Base-by-base conservation (phyloP, 2,329 filamentous ascomycete genomes). In the Ascochyta koolunga region DNA sequence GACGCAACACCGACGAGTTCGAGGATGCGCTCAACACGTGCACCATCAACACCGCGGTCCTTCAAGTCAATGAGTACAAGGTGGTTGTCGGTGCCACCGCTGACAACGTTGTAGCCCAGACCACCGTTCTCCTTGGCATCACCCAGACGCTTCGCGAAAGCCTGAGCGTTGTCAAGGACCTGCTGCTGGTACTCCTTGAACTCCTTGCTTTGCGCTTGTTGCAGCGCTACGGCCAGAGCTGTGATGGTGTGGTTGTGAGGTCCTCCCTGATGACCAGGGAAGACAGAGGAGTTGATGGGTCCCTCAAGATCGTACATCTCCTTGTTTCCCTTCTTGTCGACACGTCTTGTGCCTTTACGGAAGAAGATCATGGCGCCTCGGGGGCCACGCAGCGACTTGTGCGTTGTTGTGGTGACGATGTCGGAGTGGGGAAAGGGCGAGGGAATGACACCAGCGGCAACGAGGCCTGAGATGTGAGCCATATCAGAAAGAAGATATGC, bases 331-430 rank as follows among this genome's bases (percentile, higher is more conserved):
- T 97, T 97, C 78, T 89, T 82, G 74, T 98, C 91, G 49, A 89
- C 89, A 71, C 89, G 91, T 72, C 93, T 90, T 58, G 97, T 88
- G 61, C 95, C 95, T 83, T 96, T 97, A 79, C 95, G 91, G 88
- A 93, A 99, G 86, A 99, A 99, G 81, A 99, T 99, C 95, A 99
- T 99, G 75, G 95, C 95, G 72, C 95, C 95, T 76, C 95, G 91
- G 56, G 95, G 95, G 56, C 95, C 95, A 79, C 95, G 92, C 67
- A 99, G 89, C 50, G 93, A 97, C 86, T 99, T 99, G 87, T 99
- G 95, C 40, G 95, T 99, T 59, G 95, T 99, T 60, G 95, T 99
- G 60, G 95, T 99, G 68, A 99, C 95, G 53, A 99, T 89, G 75
- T 99, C 95, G 64, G 95, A 93, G 77, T 96, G 82, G 61, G 86